Base-by-base conservation (phyloP, 1,139 yeast species). In the Blastobotrys raffinosifermentans region DNA sequence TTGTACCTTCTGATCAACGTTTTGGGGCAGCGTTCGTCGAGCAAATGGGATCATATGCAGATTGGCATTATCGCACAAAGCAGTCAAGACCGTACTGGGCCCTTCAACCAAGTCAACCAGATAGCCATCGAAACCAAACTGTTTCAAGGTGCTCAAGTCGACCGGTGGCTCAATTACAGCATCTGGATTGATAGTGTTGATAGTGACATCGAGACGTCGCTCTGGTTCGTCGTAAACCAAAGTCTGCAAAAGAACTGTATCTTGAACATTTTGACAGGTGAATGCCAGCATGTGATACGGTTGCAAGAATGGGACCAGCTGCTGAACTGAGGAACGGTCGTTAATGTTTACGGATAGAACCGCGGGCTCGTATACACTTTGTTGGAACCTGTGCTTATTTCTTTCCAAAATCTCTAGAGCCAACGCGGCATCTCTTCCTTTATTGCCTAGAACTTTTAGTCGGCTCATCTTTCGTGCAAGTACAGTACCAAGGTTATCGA, bases 51-150 rank as follows among this genome's bases (percentile, higher is more conserved):
- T 74, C 33, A 64, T 60, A 45, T 83, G 75, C 18, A 87, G 60
- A 31, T 66, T 67, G 10, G 74, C 65, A 20, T 70, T 69, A 43
- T 74, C 79, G 48, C 82, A 77, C 33, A 91, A 67, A 86, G 84
- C 85, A 38, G 72, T 69, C 33, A 86, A 55, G 1, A 91, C 94
- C n/a, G 74, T 72, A 7, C 60, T 55, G 1, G 96, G 95, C 0
- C 96, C 98, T 1, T 64, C 61, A 1, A 91, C 54, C 44, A 75
- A 75, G 51, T 91, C 96, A 1, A 75, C 61, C 25, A 87, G 52
- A 50, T 74, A 84, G 0, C 95, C 93, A 43, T 84, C 95, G 57
- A 91, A 85, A 0, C 96, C 96, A 19, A 63, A 57, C n/a, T 40
- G 35, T 1, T 48, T 51, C 4, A 87, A 49, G 29, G 63, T 57